Evolutionary conservation across 768 basidiomycete genomes (phyloP).

Genomic region (Rhodosporidiobolus sp.): DNA sequence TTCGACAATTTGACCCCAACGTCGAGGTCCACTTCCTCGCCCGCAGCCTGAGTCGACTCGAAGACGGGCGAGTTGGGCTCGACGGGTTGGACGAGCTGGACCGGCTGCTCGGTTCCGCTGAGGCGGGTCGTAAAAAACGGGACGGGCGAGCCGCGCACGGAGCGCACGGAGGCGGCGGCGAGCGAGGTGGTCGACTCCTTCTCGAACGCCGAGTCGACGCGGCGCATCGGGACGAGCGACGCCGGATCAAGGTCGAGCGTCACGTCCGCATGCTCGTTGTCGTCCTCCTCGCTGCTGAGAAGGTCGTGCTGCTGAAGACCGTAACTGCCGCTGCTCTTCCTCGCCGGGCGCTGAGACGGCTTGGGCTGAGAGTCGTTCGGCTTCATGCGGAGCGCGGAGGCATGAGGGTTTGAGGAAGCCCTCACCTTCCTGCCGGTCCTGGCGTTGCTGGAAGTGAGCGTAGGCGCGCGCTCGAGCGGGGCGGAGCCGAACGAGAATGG

Average conservation of each 20-base stretch:
- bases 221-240: neutral
- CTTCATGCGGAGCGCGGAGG: too few relatives aligned
- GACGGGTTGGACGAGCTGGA: too few relatives aligned
- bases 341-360: too few relatives aligned
- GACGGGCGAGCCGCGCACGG: neutral
- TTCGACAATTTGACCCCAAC: neutral
- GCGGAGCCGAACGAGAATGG: neutral
- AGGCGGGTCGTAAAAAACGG: too few relatives aligned
- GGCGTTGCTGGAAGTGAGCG: neutral
- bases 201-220: neutral
- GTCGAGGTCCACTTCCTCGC: neutral
- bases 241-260: neutral
- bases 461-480: neutral
- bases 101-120: too few relatives aligned
- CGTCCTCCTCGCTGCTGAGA: neutral
- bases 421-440: too few relatives aligned
- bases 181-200: neutral
- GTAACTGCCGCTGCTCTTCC: slow-evolving; percentile 6
- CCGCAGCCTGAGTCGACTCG: neutral
- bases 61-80: neutral
- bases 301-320: slow-evolving; percentile 17
- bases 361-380: neutral
- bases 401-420: neutral
- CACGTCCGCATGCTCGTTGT: neutral
- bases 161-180: neutral